Conservation (phyloP, 2,329 filamentous ascomycete species). For the Corinectria fuckeliana region DNA sequence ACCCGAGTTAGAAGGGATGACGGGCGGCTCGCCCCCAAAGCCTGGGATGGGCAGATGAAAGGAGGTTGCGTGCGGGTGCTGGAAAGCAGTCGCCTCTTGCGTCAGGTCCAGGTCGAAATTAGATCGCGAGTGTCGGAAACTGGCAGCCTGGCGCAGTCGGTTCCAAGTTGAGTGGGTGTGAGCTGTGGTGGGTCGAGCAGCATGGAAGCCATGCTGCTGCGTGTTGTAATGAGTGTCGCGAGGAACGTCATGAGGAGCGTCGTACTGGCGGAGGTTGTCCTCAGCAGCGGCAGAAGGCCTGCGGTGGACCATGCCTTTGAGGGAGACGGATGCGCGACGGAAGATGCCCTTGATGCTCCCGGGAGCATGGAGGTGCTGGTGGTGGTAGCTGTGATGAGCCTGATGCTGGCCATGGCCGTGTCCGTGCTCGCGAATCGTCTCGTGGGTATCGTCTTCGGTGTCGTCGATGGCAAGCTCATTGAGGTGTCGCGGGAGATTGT, state of each 20-base stretch:
- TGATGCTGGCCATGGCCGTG: conserved; percentile 35
- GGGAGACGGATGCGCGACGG: conserved; percentile 61
- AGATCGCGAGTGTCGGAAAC: conserved; percentile 56
- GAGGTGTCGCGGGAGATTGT: conserved; percentile 38
- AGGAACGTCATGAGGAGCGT: conserved; percentile 23
- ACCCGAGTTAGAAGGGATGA: conserved; percentile 66
- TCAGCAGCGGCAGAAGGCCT: conserved; percentile 51
- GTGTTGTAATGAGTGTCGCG: too few species aligned
- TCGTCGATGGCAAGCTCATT: conserved; percentile 45
- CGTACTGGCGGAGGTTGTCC: conserved; percentile 37
- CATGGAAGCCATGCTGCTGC: conserved; percentile 21
- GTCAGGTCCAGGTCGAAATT: conserved; percentile 51
- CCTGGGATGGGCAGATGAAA: conserved; percentile 53
- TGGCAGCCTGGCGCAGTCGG: conserved; percentile 58
- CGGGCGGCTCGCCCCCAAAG: conserved; percentile 60
- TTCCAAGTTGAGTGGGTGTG: conserved; percentile 55
- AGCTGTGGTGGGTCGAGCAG: conserved; percentile 52
- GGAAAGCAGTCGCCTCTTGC: conserved; percentile 29
- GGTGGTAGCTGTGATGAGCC: conserved; percentile 36
- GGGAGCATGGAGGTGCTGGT: conserved; percentile 35
- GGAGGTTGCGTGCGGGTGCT: conserved; percentile 40
- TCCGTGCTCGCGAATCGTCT: conserved; percentile 25
- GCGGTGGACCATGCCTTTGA: conserved; percentile 59
- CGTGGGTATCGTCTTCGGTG: conserved; percentile 34
- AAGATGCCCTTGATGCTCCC: conserved; percentile 57